phyloP scores from a whole-genome alignment of 2,329 filamentous ascomycete genomes.

The Cordyceps farinosa region DNA sequence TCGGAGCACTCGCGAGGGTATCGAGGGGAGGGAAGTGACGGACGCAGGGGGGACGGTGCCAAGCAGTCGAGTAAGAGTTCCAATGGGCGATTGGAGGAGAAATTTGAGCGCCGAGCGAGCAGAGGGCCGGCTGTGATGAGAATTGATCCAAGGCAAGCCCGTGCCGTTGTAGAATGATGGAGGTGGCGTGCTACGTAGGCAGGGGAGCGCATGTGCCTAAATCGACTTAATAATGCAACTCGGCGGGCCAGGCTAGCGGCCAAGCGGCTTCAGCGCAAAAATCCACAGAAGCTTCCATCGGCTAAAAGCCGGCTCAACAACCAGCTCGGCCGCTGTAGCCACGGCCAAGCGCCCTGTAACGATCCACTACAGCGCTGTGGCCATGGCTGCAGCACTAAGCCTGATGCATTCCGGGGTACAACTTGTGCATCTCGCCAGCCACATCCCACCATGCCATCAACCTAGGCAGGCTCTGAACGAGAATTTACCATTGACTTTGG shows the following conservation, averaged over 20 bases:
- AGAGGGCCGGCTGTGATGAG: neutral
- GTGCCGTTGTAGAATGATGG: slow-evolving; percentile 12
- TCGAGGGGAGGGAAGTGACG: neutral
- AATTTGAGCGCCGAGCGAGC: neutral
- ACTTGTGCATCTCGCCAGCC: neutral
- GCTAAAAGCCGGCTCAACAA: slow-evolving; percentile 18
- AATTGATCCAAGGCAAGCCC: neutral
- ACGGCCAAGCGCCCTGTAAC: neutral
- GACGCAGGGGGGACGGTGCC: neutral
- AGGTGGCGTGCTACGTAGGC: slow-evolving; percentile 13
- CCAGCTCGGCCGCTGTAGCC: neutral
- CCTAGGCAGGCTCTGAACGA: too few relatives aligned
- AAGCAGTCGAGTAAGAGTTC: neutral
- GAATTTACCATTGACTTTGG: too few relatives aligned
- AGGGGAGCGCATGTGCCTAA: slow-evolving; percentile 9
- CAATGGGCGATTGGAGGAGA: neutral
- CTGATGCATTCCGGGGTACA: neutral
- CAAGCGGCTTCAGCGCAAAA: slow-evolving; percentile 23
- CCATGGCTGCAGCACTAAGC: neutral
- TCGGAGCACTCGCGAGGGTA: slow-evolving; percentile 15
- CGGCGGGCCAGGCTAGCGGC: slow-evolving; percentile 17
- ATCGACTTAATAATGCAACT: slow-evolving; percentile 30
- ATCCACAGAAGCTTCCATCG: slow-evolving; percentile 32
- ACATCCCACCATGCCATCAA: neutral
- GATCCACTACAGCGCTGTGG: neutral